Conservation (phyloP, 257 asterid species). For the Nicotiana knightiana region DNA sequence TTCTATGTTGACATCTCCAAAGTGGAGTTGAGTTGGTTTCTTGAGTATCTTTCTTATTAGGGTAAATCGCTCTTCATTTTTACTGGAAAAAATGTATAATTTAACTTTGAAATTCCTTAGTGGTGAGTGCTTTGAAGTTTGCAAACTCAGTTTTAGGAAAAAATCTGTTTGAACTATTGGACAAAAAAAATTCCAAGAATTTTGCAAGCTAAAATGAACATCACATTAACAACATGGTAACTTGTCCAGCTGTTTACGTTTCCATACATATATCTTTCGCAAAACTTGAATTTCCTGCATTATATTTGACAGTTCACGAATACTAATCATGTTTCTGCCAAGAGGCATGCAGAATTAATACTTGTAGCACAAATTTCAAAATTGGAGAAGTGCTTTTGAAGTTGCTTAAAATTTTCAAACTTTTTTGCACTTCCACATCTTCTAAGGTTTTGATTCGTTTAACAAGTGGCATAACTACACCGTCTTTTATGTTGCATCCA, state of each 20-base stretch:
- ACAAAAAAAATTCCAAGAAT: background rate
- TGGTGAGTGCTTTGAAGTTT: background rate
- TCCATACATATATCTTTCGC: background rate
- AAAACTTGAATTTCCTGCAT: background rate
- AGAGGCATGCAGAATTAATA: background rate
- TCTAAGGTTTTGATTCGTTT: background rate
- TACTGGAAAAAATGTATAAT: background rate
- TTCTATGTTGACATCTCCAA: background rate
- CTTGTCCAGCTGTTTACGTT: background rate
- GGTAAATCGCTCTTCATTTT: background rate
- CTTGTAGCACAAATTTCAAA: background rate
- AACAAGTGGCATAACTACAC: background rate
- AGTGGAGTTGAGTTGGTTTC: background rate
- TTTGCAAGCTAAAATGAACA: background rate
- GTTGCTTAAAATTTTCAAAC: background rate
- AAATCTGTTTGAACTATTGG: background rate
- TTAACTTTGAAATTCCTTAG: background rate
- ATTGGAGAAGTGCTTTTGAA: constrained; percentile 3
- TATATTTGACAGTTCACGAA: background rate
- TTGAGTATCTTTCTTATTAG: background rate
- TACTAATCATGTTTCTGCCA: background rate
- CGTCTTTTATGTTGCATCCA: constrained; percentile 1
- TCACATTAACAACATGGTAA: background rate
- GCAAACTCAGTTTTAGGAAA: background rate
- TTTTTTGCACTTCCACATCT: background rate